phyloP scores from a whole-genome alignment of 2,329 filamentous ascomycete genomes.

The Colletotrichum sp. region DNA sequence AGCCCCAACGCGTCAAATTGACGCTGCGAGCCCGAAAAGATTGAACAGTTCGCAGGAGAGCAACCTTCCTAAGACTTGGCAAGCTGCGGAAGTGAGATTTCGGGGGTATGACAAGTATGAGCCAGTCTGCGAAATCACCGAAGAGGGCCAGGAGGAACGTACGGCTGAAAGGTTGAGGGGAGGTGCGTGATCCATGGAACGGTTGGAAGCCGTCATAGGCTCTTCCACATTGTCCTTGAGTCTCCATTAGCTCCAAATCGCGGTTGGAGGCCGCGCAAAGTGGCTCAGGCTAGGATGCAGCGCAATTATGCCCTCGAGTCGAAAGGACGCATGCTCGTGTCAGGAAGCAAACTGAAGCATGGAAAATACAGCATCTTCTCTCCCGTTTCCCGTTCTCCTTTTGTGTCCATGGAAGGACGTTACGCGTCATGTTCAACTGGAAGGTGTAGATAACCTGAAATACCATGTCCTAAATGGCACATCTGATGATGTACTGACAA shows the following conservation, averaged over 20 bases:
- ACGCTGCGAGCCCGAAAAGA: not conserved
- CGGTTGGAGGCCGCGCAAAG: not conserved
- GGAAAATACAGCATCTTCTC: not conserved
- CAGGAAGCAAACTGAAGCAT: not conserved
- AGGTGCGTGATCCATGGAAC: not conserved
- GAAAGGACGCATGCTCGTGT: not conserved
- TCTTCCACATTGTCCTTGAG: not conserved
- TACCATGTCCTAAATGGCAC: not conserved
- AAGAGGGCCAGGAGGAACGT: not conserved
- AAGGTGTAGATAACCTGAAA: not conserved
- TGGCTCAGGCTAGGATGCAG: not conserved
- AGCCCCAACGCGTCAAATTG: not conserved
- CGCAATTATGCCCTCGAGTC: not conserved
- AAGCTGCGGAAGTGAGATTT: not conserved
- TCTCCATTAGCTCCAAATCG: not conserved
- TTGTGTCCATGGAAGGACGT: not conserved
- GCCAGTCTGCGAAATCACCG: not conserved
- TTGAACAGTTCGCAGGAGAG: not conserved
- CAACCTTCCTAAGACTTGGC: not conserved
- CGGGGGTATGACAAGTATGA: not conserved
- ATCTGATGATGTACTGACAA: not conserved
- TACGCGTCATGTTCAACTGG: not conserved
- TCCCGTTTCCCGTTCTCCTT: not conserved
- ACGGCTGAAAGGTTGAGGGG: not conserved
- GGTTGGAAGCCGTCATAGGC: not conserved